A percentile compares a stretch with the other conserved stretches of the same genome.
These are phyloP conservation scores for Urostyla sp. DNA, from an alignment of 73 alveolate species.

Conservation along the genomic window DNA sequence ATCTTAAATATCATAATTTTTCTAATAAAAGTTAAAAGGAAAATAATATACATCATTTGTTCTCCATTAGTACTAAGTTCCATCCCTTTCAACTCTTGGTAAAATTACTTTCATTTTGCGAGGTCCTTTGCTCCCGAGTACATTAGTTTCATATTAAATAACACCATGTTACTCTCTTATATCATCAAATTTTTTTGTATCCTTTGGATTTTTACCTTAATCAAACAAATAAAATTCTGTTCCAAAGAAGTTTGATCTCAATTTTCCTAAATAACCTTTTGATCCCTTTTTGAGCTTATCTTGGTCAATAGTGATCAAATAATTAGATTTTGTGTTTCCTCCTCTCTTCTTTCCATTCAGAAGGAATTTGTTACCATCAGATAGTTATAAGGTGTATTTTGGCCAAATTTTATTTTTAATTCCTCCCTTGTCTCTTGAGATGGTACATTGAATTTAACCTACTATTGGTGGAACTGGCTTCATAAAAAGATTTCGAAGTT, in stretches of 20 bases:
- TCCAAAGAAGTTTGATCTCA: constrained; percentile 91
- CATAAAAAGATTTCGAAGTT: constrained; percentile 55
- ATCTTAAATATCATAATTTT: constrained; percentile 71
- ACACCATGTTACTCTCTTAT: constrained; percentile 76
- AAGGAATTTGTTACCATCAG: constrained; percentile 85
- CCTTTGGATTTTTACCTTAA: constrained; percentile 86
- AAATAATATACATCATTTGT: constrained; percentile 2
- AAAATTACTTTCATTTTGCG: constrained; percentile 86
- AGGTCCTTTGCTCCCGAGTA: constrained; percentile 93
- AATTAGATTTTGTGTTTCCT: constrained; percentile 81
- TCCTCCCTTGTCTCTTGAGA: constrained; percentile 84
- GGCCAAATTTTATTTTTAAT: constrained; percentile 82
- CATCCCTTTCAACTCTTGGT: constrained; percentile 66
- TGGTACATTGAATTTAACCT: constrained; percentile 82
- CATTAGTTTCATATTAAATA: constrained; percentile 85
- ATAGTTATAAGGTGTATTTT: constrained; percentile 78
- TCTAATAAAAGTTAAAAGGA: not conserved
- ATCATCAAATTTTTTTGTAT: constrained; percentile 69
- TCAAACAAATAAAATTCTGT: constrained; percentile 88
- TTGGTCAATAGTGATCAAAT: constrained; percentile 80
- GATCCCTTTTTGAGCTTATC: constrained; percentile 72
- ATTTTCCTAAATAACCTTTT: constrained; percentile 80
- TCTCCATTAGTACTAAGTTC: constrained; percentile 1
- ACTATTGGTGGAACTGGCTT: constrained; percentile 64
- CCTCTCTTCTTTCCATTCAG: constrained; percentile 89